Conservation (phyloP, 106 monocot genomes). For the Phalaenopsis equestris region DNA sequence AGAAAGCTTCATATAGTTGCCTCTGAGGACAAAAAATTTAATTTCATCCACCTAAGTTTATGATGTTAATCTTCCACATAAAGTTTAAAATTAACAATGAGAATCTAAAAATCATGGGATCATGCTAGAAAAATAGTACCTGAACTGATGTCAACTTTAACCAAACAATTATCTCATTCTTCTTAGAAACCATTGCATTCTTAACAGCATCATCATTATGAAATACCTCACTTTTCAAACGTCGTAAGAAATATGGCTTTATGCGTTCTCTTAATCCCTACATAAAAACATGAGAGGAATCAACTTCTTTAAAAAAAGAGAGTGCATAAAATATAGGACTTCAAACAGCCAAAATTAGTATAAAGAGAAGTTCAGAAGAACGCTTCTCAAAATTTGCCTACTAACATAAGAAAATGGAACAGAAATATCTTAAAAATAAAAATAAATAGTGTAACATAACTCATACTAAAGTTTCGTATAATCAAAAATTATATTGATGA, state of each 20-base stretch:
- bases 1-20: conserved; percentile 96
- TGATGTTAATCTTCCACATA: background rate
- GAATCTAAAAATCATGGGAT: background rate
- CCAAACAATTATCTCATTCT: conserved; percentile 95
- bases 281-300: conserved; percentile 2
- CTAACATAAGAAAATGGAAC: background rate
- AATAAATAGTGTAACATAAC: background rate
- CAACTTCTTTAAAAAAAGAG: background rate
- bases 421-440: background rate
- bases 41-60: background rate
- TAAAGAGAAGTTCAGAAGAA: background rate
- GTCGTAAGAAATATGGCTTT: conserved; percentile 89
- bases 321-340: background rate
- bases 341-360: background rate
- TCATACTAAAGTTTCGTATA: background rate
- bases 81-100: background rate
- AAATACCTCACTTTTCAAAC: conserved; percentile 92
- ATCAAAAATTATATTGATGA: background rate
- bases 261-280: conserved; percentile 85
- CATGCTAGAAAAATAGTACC: conserved; percentile 24
- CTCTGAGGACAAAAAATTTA: conserved; percentile 42
- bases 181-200: conserved; percentile 49
- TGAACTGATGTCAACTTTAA: conserved; percentile 67
- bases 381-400: background rate
- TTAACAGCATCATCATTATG: conserved; percentile 25